phyloP scores from a whole-genome alignment of 139 green algal species.

The Zygnema circumcarinatum region DNA sequence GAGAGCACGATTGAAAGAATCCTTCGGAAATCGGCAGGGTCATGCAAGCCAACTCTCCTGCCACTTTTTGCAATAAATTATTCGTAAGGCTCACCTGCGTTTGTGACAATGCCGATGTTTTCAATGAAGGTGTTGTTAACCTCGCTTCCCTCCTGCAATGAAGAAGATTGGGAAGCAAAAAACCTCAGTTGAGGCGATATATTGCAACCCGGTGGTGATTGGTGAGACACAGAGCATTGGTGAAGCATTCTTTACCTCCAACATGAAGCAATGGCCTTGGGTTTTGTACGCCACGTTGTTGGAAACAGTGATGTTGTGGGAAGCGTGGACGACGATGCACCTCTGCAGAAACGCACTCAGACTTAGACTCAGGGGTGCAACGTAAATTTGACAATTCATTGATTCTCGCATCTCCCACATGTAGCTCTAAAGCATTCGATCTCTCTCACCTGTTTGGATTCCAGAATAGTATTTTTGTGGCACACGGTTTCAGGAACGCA shows the following conservation, averaged over 20 bases:
- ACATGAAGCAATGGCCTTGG: constrained; percentile 75
- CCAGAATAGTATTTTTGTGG: background rate
- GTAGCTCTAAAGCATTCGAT: too few relatives aligned
- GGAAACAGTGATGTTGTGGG: constrained; percentile 49
- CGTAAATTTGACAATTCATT: too few relatives aligned
- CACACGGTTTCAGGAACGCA: background rate
- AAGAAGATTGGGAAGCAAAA: constrained; percentile 66
- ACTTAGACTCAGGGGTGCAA: too few relatives aligned
- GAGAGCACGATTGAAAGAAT: too few relatives aligned
- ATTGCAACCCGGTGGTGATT: too few relatives aligned
- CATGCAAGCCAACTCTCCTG: too few relatives aligned
- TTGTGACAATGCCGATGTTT: constrained; percentile 73
- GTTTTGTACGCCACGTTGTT: constrained; percentile 74
- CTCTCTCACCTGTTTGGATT: constrained; percentile 24
- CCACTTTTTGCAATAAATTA: too few relatives aligned
- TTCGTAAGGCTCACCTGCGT: constrained; percentile 30
- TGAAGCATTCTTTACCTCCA: too few relatives aligned
- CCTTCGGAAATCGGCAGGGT: too few relatives aligned
- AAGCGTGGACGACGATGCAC: constrained; percentile 54
- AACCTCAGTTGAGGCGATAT: background rate
- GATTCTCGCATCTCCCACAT: too few relatives aligned
- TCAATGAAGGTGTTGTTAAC: constrained; percentile 48
- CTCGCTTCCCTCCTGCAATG: constrained; percentile 69
- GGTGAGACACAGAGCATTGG: too few relatives aligned
- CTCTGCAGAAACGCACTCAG: constrained; percentile 36